Evolutionary conservation across 208 protist genomes (phyloP).

Genomic region (Acanthamoeba healyi): DNA sequence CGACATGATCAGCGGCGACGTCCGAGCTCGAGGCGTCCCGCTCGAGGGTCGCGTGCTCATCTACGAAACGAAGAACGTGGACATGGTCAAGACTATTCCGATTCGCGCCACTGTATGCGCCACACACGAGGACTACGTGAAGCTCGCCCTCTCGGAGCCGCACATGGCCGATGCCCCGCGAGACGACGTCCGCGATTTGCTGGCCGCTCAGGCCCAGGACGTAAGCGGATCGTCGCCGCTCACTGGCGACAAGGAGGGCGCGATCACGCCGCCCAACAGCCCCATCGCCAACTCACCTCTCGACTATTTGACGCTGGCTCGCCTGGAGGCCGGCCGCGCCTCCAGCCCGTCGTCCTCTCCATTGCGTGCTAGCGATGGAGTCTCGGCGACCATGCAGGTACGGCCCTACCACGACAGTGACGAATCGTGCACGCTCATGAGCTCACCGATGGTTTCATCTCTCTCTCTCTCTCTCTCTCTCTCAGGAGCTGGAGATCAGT

Average conservation of each 20-base stretch:
- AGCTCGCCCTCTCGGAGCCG: background rate
- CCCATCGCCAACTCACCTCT: conserved; percentile 7
- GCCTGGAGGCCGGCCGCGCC: background rate
- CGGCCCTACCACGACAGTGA: no score
- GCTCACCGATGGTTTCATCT: no score
- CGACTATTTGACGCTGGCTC: background rate
- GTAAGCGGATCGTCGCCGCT: background rate
- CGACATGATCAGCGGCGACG: background rate
- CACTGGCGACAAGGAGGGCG: background rate
- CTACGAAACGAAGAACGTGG: conserved; percentile 83
- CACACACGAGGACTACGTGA: conserved; percentile 74
- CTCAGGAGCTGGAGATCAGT: conserved; percentile 55
- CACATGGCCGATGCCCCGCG: background rate
- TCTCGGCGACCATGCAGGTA: no score
- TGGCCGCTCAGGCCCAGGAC: background rate
- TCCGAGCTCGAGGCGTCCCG: background rate
- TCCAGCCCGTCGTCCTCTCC: background rate
- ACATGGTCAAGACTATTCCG: conserved; percentile 79
- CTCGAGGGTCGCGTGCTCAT: conserved; percentile 26
- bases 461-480: no score
- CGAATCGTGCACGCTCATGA: no score
- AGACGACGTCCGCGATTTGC: background rate
- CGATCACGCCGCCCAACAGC: conserved; percentile 36
- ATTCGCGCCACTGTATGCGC: conserved; percentile 71
- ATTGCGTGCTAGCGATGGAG: no score